Base-by-base conservation (phyloP, 176 grass and related monocot species). In the Echinochloa phyllopogon region DNA sequence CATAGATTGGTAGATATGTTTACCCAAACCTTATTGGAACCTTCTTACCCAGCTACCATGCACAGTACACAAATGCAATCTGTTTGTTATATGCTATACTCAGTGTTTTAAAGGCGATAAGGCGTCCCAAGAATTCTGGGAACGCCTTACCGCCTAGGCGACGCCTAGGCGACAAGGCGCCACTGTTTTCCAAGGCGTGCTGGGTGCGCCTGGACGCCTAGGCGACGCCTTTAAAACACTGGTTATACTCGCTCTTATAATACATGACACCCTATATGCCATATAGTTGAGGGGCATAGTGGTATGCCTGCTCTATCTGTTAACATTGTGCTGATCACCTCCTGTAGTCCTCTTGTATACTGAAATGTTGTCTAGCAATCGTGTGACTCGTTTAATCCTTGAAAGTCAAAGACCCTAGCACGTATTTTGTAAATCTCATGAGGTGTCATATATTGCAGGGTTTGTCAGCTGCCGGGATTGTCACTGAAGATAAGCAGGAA, bases 391-490 rank as follows among this genome's bases (percentile, higher is more conserved):
- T 27, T 83, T 23, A 39, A 38, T 61, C 4, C 6, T 66, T 88
- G 49, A 20, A 65, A 25, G 11, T 0, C 7, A 15, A 45, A 78
- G 18, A 39, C 24, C 66, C 12, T 58, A 24, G 4, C 40, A 0
- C n/a, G 16, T 9, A 45, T 89, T 67, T 80, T 60, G 50, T 74
- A 67, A 74, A 80, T 85, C 60, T 67, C 0, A 36, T 58, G 37
- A 56, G 16, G 50, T 50, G 47, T 50, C 23, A 80, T 23, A 75
- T 15, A 25, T 69, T 85, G 69, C 51, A 89, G 87, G 87, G 16
- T 85, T 43, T 15, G 17, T 60, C 82, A 24, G 60, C 49, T 84
- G 10, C 69, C 29, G 58, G 37, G 36, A 20, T 48, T 18, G 1
- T 33, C 13, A 2, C 76, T 48, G 7, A 53, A 51, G 72, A 51